A percentile compares a stretch with the other conserved stretches of the same genome.
These are phyloP conservation scores for Ceratopteris richardii DNA, from an alignment of 75 land plant genomes.

Conservation along the genomic window DNA sequence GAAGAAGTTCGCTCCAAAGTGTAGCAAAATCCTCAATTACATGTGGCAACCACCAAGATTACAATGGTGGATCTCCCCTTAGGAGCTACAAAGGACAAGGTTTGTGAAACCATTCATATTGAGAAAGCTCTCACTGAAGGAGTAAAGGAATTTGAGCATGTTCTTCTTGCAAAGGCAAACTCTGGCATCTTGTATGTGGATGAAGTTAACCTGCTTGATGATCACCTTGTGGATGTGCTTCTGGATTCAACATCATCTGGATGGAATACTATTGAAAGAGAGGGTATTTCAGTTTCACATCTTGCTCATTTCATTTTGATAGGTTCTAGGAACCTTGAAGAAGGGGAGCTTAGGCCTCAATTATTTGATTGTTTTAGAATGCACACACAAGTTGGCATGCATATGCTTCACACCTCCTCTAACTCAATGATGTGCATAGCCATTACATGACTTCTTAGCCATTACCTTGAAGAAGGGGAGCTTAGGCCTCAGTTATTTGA, in stretches of 20 bases:
- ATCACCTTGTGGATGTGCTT: constrained; percentile 93
- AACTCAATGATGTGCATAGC: no score
- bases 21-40: constrained; percentile 40
- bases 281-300: constrained; percentile 94
- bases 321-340: constrained; percentile 85
- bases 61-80: constrained; percentile 94
- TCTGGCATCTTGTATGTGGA: constrained; percentile 93
- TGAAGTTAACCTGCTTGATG: constrained; percentile 96
- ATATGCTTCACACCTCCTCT: no score
- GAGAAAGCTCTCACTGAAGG: constrained; percentile 98
- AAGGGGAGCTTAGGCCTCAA: no score
- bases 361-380: constrained; percentile 92
- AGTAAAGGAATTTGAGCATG: constrained; percentile 98
- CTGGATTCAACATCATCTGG: constrained; percentile 97
- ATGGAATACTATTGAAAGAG: constrained; percentile 98
- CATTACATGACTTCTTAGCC: no score
- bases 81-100: constrained; percentile 94
- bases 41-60: constrained; percentile 49
- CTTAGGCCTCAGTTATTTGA: constrained; percentile 92
- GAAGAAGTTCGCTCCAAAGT: constrained; percentile 58
- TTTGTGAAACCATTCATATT: constrained; percentile 95
- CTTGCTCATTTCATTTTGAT: constrained; percentile 94
- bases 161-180: constrained; percentile 91
- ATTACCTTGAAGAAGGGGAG: constrained; percentile 97
- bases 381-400: constrained; percentile 99